Base-by-base conservation (phyloP, 148 eudicot genomes). In the Salicornia ramosissima region DNA sequence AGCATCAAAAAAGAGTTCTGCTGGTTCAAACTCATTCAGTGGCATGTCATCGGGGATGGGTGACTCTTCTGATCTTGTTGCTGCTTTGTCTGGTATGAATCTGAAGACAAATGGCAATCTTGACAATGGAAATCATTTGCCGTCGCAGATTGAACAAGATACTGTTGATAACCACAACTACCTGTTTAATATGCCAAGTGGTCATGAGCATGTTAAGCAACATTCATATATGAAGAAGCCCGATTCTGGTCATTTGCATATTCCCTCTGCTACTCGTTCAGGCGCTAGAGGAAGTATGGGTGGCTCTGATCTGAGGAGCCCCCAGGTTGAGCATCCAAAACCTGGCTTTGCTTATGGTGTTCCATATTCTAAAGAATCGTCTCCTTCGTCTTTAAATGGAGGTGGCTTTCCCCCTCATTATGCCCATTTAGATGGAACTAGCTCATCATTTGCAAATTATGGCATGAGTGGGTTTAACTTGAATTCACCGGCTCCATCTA, bases 41-140 rank as follows among this genome's bases (percentile, higher is more conserved):
- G 85, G 83, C 67, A 67, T 73, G 39, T 65, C 90, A 26, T 79
- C 88, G 52, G 82, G 85, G 68, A 70, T 75, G 64, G 81, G 73
- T 0, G 87, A 82, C 33, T 71, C 91, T 56, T 72, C 78, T 39
- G 92, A 95, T 78, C 80, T 95, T 49, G 84, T 75, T 15, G 69
- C 85, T 78, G 90, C 96, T 71, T 83, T 95, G 56, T 91, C 99
- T 68, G 88, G 87, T 70, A 80, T 95, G 87, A 91, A 80, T 51
- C 85, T 95, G 47, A 80, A 91, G 31, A 36, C 77, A 39, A 87
- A 91, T 74, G 91, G 87, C 71, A 75, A 63, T 31, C 53, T 74
- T 52, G 84, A 75, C 67, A 86, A 80, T 70, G 85, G 81, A 60
- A 78, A 65, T 57, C 83, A 70, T 72, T 72, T 81, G 74, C 55